Evolutionary conservation across 2,329 filamentous ascomycete genomes (phyloP).

Genomic region (Aspergillus sp.): DNA sequence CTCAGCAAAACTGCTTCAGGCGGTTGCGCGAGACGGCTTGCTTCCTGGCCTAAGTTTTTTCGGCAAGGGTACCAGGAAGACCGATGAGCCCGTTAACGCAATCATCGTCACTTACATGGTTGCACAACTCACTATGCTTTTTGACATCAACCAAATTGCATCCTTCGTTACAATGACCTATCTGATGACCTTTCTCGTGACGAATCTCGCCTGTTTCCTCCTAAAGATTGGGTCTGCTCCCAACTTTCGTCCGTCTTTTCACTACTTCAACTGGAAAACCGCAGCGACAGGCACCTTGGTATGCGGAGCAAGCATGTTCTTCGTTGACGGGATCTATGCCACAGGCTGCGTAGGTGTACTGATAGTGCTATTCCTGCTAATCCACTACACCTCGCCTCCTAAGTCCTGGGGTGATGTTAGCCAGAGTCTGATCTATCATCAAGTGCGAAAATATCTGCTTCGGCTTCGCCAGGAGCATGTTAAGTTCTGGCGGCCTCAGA

Average conservation of each 20-base stretch:
- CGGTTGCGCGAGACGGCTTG: constrained; percentile 75
- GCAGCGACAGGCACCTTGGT: constrained; percentile 73
- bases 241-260: constrained; percentile 85
- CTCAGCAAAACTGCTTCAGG: constrained; percentile 80
- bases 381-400: constrained; percentile 81
- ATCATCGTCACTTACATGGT: constrained; percentile 74
- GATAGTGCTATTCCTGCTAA: constrained; percentile 75
- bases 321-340: constrained; percentile 81
- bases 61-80: constrained; percentile 68
- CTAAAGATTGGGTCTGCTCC: constrained; percentile 84
- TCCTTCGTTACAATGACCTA: constrained; percentile 91
- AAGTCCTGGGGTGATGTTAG: constrained; percentile 91
- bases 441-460: constrained; percentile 83
- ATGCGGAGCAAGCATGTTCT: constrained; percentile 83
- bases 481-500: constrained; percentile 90
- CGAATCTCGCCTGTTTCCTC: constrained; percentile 83
- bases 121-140: constrained; percentile 77
- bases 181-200: constrained; percentile 87
- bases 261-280: constrained; percentile 85
- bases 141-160: constrained; percentile 83
- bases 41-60: constrained; percentile 75
- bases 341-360: constrained; percentile 72
- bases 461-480: constrained; percentile 85
- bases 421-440: constrained; percentile 83
- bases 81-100: constrained; percentile 74